Base-by-base conservation (phyloP, 176 grass and related monocot species). In the Oryza officinalis region DNA sequence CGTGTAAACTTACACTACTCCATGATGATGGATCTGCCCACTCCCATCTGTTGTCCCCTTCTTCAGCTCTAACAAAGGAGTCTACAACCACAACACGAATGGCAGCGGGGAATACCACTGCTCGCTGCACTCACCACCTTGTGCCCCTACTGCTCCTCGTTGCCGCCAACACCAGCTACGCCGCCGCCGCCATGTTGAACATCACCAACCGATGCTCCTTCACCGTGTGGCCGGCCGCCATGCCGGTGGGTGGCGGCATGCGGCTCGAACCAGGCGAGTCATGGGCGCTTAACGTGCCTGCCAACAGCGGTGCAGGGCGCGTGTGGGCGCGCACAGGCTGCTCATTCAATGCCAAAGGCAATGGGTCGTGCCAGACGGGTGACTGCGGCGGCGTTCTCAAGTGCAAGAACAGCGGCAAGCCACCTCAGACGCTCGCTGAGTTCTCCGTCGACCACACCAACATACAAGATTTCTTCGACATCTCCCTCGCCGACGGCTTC, bases 401-500 rank as follows among this genome's bases (percentile, higher is more conserved):
- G 37, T 84, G 87, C 68, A 71, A 4, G 1, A 15, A 0, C 0
- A 4, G 7, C 5, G 50, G 79, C 1, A 1, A 31, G 15, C 5
- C 70, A 1, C 88, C 88, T 2, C 2, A 0, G 31, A 94, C 88
- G 5, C 54, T 77, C 1, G 92, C 63, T 0, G 85, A 83, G 46
- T 94, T 80, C 71, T 0, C 35, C 0, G 0, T 91, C 27, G 18
- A 11, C 20, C 59, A 65, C 0, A 0, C 0, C 4, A 22, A 20
- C 14, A n/a, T 2, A 2, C 52, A 57, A 1, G 85, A 90, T 81
- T 94, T 8, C 63, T 46, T 82, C 10, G 67, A 91, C 40, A 85
- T 93, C 88, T 88, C 81, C 22, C 50, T 85, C 33, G 1, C 57
- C 1, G 18, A 86, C 0, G 92, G 88, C 12, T 94, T 88, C 86